phyloP scores from a whole-genome alignment of 2,329 filamentous ascomycete genomes.

The Dactylellina parvicollis region DNA sequence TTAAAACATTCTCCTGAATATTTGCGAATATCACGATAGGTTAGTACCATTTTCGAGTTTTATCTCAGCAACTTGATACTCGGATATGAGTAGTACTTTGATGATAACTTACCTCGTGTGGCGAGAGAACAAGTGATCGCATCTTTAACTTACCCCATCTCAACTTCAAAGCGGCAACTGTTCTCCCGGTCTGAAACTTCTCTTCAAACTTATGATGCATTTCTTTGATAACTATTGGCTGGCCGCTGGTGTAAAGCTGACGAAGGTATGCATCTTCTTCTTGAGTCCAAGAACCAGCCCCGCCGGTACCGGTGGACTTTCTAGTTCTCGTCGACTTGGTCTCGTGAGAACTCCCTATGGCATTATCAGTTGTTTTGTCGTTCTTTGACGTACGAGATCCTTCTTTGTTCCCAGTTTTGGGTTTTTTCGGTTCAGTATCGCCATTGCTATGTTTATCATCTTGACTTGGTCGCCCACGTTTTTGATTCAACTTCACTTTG shows the following conservation, averaged over 20 bases:
- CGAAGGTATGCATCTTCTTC: constrained; percentile 29
- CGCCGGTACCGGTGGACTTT: background rate
- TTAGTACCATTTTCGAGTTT: no score
- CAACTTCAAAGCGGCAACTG: background rate
- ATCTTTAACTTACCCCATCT: constrained; percentile 8
- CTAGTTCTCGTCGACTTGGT: no score
- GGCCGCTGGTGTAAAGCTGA: background rate
- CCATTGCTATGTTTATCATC: background rate
- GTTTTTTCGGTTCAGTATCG: background rate
- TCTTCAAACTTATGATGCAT: constrained; percentile 12
- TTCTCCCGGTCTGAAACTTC: constrained; percentile 13
- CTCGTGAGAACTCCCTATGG: no score
- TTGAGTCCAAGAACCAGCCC: constrained; percentile 14
- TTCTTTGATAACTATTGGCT: background rate
- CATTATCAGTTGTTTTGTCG: background rate
- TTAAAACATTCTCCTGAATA: constrained; percentile 9
- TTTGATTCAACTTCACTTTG: background rate
- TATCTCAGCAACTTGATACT: no score
- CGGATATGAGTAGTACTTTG: background rate
- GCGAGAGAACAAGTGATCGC: constrained; percentile 12
- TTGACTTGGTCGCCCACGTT: background rate
- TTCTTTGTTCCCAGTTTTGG: background rate
- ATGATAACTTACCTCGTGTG: constrained; percentile 13
- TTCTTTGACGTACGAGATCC: background rate
- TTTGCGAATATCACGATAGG: background rate